phyloP scores from a whole-genome alignment of 2,329 filamentous ascomycete genomes.

The Calonectria montana region DNA sequence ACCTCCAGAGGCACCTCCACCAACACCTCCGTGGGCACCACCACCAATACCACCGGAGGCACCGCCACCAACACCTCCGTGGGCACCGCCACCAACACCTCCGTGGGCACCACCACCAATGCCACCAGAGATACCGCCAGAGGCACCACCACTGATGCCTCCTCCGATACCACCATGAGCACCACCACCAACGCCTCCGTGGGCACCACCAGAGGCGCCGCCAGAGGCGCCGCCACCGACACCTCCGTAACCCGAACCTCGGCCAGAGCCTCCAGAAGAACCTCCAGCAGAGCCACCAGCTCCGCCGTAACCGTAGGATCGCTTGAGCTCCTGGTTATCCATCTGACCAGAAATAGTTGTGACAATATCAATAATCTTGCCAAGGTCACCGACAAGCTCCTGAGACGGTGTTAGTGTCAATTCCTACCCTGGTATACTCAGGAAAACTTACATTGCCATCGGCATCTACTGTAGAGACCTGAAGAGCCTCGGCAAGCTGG shows the following conservation, averaged over 20 bases:
- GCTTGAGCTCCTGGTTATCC: slow-evolving; percentile 2
- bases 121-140: neutral
- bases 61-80: too few relatives aligned
- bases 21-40: too few relatives aligned
- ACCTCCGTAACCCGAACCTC: neutral
- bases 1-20: neutral
- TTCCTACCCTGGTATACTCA: neutral
- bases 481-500: neutral
- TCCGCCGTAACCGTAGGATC: neutral
- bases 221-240: neutral
- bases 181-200: neutral
- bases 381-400: neutral
- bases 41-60: neutral
- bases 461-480: neutral
- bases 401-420: neutral
- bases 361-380: slow-evolving; percentile 1
- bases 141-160: neutral
- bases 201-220: neutral
- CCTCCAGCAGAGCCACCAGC: neutral
- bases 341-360: neutral
- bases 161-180: neutral
- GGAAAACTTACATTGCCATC: neutral
- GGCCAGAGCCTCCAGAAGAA: neutral
- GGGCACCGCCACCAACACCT: neutral
- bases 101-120: neutral